Conservation (phyloP, 2,329 filamentous ascomycete genomes). For the Aspergillus sp. region DNA sequence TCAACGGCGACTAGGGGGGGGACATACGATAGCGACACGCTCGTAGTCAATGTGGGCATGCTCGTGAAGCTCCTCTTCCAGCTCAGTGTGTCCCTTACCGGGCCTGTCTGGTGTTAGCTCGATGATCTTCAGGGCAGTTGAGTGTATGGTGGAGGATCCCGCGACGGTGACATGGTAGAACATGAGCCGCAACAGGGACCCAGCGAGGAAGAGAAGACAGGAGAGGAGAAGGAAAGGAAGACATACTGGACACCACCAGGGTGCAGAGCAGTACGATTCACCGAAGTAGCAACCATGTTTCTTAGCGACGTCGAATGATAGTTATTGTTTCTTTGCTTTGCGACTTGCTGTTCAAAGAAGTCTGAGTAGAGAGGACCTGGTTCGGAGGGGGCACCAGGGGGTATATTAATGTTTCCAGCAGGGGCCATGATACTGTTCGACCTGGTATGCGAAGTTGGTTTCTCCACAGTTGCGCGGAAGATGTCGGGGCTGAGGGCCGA, state of each 20-base stretch:
- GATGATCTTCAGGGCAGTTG: not conserved
- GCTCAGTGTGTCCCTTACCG: conserved; percentile 84
- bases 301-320: conserved; percentile 58
- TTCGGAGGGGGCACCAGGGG: conserved; percentile 40
- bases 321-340: conserved; percentile 57
- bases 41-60: conserved; percentile 99
- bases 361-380: conserved; percentile 51
- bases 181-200: not conserved
- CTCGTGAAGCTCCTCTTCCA: conserved; percentile 96
- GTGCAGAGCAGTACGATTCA: conserved; percentile 93
- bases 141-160: not conserved
- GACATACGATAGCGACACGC: conserved; percentile 88
- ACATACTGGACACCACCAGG: conserved; percentile 86
- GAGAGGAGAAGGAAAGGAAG: conserved; percentile 3
- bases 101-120: conserved; percentile 56
- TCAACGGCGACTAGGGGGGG: not conserved
- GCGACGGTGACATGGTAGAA: not conserved
- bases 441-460: conserved; percentile 18
- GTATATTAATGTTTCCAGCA: conserved; percentile 44
- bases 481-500: conserved; percentile 32
- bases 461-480: conserved; percentile 41
- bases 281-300: conserved; percentile 52
- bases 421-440: conserved; percentile 26
- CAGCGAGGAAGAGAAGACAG: conserved; percentile 3
- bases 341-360: conserved; percentile 57